Evolutionary conservation across 148 eudicot species (phyloP).

Genomic region (Simmondsia chinensis): DNA sequence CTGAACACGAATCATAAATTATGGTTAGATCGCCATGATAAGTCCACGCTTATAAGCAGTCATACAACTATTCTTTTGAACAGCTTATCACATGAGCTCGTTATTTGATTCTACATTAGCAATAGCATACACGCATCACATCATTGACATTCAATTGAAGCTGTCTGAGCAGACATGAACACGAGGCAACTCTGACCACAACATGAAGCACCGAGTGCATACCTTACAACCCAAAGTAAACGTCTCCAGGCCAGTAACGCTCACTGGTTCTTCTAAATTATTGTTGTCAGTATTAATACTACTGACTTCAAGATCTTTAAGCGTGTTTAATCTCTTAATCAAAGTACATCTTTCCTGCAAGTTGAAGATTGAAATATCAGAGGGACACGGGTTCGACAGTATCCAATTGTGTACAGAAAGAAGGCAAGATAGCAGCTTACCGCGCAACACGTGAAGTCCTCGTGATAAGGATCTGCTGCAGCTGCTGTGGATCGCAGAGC

Average conservation of each 20-base stretch:
- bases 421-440: slow-evolving; percentile 31
- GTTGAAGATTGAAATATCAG: slow-evolving; percentile 3
- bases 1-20: slow-evolving; percentile 28
- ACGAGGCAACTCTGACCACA: no score
- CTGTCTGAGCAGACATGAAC: no score
- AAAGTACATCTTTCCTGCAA: slow-evolving; percentile 80
- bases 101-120: no score
- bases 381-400: no score
- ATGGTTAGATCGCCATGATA: no score
- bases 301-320: slow-evolving; percentile 79
- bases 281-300: slow-evolving; percentile 32
- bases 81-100: background rate
- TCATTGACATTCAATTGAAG: no score
- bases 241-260: slow-evolving; percentile 87
- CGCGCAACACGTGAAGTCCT: slow-evolving; percentile 91
- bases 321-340: slow-evolving; percentile 60
- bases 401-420: slow-evolving; percentile 2
- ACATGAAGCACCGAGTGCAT: no score
- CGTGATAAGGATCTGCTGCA: slow-evolving; percentile 94
- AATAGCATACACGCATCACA: no score
- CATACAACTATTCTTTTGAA: no score
- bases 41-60: no score
- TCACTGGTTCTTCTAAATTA: slow-evolving; percentile 72
- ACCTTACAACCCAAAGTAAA: slow-evolving; percentile 93
- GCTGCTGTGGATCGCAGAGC: slow-evolving; percentile 95